phyloP scores from a whole-genome alignment of 1,139 yeast species.

The Protomyces gravidus region DNA sequence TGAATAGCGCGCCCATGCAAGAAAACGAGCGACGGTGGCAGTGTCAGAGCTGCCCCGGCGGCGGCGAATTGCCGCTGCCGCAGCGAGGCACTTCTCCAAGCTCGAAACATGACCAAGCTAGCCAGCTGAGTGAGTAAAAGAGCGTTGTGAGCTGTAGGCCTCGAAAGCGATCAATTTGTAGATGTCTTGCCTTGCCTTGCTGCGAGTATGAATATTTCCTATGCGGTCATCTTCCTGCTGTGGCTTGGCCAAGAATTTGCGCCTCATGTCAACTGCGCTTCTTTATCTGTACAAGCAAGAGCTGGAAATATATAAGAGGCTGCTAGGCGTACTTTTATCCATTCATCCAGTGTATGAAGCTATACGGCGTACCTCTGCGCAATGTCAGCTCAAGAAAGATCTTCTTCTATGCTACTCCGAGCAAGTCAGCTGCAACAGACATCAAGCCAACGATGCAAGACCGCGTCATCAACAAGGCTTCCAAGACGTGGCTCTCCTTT shows the following conservation, averaged over 20 bases:
- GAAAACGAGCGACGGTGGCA: not conserved
- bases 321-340: no score
- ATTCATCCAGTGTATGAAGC: slow-evolving; percentile 8
- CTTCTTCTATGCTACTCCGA: slow-evolving; percentile 12
- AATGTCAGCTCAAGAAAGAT: not conserved
- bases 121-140: not conserved
- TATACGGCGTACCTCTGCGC: slow-evolving; percentile 13
- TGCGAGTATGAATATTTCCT: no score
- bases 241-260: no score
- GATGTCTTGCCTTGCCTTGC: no score
- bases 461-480: slow-evolving; percentile 25
- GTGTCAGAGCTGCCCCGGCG: not conserved
- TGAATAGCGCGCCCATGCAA: not conserved
- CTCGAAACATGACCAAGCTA: not conserved
- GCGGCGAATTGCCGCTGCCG: not conserved
- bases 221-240: no score
- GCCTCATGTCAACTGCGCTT: no score
- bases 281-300: no score
- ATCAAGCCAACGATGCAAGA: slow-evolving; percentile 27
- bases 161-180: no score
- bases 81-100: not conserved
- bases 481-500: slow-evolving; percentile 25
- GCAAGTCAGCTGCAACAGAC: not conserved
- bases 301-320: no score
- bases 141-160: no score